Conservation (phyloP, 768 basidiomycete genomes). For the Boletales sp. region DNA sequence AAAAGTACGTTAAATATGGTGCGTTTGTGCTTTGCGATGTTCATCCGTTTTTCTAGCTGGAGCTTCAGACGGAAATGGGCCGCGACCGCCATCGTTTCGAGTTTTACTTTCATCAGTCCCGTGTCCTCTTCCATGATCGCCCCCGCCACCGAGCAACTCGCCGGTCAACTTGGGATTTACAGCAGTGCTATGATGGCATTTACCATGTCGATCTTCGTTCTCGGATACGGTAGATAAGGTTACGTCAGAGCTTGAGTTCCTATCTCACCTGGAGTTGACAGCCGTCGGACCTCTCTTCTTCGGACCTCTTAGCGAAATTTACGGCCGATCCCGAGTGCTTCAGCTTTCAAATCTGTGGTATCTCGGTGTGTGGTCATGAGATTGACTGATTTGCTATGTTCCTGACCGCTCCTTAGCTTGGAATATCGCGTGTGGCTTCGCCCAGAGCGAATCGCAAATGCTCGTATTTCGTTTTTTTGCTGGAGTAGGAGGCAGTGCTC, state of each 20-base stretch:
- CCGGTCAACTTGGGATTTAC: conserved; percentile 51
- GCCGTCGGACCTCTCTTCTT: conserved; percentile 36
- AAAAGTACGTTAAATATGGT: conserved; percentile 40
- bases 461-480: conserved; percentile 68
- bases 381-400: not conserved
- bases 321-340: conserved; percentile 58
- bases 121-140: conserved; percentile 75
- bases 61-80: conserved; percentile 56
- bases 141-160: conserved; percentile 54
- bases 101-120: conserved; percentile 65
- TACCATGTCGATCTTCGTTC: conserved; percentile 56
- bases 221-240: conserved; percentile 51
- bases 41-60: conserved; percentile 44
- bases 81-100: conserved; percentile 59
- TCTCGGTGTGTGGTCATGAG: conserved; percentile 40
- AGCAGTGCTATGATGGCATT: conserved; percentile 48
- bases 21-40: not conserved
- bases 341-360: conserved; percentile 66
- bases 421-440: conserved; percentile 65
- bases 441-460: conserved; percentile 52
- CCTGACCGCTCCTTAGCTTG: conserved; percentile 36
- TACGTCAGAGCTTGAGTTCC: not conserved
- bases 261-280: not conserved
- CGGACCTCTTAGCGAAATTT: conserved; percentile 71
- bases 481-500: conserved; percentile 72